Evolutionary conservation across 228 moss, liverwort and hornwort genomes (phyloP), one percentile per base, ranked within the genome.

Genomic region (Sphagnum fallax): DNA sequence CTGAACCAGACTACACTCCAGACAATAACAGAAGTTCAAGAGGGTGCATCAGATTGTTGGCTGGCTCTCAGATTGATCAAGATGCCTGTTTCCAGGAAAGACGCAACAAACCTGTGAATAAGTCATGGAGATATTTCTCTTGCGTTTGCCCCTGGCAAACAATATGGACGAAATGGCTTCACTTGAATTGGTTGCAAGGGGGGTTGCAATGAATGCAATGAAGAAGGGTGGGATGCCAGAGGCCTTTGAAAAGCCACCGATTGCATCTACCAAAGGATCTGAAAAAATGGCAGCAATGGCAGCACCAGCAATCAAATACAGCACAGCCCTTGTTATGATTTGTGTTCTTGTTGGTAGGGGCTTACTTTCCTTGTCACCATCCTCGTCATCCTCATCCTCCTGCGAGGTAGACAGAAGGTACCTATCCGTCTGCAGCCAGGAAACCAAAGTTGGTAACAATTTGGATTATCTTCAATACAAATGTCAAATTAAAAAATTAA

Each of bases 181-280:
- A 67, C 92, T 92, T 52, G 96, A 92, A 71, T 88, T 92, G 16
- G 91, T 91, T 16, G 92, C 96, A 69, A 96, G 65, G 5, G 96
- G 92, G 16, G 96, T 96, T 62, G 92, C 92, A 53, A 96, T 89
- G 65, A 96, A 96, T 57, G 96, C 89, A 77, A 96, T 92, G 71
- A 92, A 96, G 76, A 96, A 96, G 5, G 92, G 92, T 47, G 96
- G 87, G 72, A 96, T 92, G 69, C 89, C 91, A 4, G 92, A 87
- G 0, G 85, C 87, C 61, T 59, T 71, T 8, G 95, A 96, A 60
- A 96, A 96, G 60, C 91, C 91, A 9, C 82, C 68, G 53, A 96
- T 91, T 49, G 92, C 86, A 59, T 79, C 87, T 53, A 96, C 92
- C 70, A 96, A 69, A 4, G 92, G 96, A 61, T 96, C 92, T 0